Percentiles rank a stretch among this genome's conserved stretches.
These are phyloP conservation scores for Penicillium canescens DNA, from an alignment of 495 filamentous ascomycete genomes.

Conservation along the genomic window DNA sequence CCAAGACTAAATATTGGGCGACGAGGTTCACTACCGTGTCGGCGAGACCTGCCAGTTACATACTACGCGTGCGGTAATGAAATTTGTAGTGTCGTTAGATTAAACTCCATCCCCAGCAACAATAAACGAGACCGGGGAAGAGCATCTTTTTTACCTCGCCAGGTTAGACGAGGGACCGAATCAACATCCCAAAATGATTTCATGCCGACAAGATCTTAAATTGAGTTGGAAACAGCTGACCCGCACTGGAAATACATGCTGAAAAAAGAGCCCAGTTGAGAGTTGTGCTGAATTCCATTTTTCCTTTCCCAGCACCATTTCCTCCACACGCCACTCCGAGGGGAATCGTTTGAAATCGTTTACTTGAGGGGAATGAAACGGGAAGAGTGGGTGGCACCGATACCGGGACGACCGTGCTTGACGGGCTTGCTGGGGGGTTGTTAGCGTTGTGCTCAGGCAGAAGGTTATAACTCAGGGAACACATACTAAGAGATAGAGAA, in stretches of 20 bases:
- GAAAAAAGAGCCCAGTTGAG: conserved; percentile 39
- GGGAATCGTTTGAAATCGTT: conserved; percentile 50
- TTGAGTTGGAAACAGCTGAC: conserved; percentile 51
- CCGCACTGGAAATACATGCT: conserved; percentile 50
- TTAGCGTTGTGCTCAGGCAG: conserved; percentile 28
- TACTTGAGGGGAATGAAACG: conserved; percentile 99
- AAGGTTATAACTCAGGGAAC: conserved; percentile 27
- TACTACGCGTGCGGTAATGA: conserved; percentile 1
- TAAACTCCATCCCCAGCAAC: conserved; percentile 19
- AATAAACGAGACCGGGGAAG: conserved; percentile 13
- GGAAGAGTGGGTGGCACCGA: conserved; percentile 99
- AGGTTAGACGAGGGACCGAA: conserved; percentile 15
- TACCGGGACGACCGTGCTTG: conserved; percentile 99
- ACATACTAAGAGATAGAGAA: conserved; percentile 99
- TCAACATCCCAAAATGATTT: conserved; percentile 23
- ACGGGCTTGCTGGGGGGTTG: conserved; percentile 80
- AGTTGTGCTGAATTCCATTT: conserved; percentile 38
- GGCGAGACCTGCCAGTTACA: neutral
- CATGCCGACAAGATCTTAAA: conserved; percentile 51
- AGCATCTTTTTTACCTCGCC: conserved; percentile 24
- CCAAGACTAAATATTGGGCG: neutral
- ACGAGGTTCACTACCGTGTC: neutral
- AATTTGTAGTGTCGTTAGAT: conserved; percentile 29
- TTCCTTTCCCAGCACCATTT: conserved; percentile 39
- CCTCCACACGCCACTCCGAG: conserved; percentile 45